Base-by-base conservation (phyloP, 371 early-diverging fungal species). In the Mucor irregularis region DNA sequence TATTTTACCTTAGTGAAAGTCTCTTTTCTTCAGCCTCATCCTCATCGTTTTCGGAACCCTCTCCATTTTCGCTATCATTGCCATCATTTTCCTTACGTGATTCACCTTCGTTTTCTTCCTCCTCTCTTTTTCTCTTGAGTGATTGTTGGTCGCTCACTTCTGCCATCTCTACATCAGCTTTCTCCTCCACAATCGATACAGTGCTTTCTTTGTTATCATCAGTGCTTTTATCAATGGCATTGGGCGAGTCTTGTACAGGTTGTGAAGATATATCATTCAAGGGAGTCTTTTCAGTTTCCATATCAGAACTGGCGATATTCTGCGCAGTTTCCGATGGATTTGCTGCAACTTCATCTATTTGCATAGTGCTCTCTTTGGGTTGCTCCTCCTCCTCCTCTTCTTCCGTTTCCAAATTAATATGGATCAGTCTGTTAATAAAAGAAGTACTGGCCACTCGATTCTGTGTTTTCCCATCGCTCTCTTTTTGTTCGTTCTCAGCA, bases 11-110 rank as follows among this genome's bases (percentile, higher is more conserved):
- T 37, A 82, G 58, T 5, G 77, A 73, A 1, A 78, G 61, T 45
- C 80, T 58, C 47, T 79, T 80, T 33, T 83, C 83, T 51, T 78
- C 73, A 4, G 57, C 64, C 31, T 63, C 71, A 43, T 71, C 60
- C 57, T 63, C 59, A 45, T 70, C 47, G 49, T 63, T 53, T 53
- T 78, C 57, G 60, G 39, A 26, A 28, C 40, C 17, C 0, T 63
- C 59, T 8, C 64, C 64, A 28, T 40, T 34, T 1, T 53, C 60
- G 19, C 21, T 55, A 29, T 49, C 55, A 11, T 55, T 37, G 5
- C 43, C 50, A 22, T 43, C 52, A 26, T 35, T 46, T 42, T 25
- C 37, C n/a, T n/a, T n/a, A n/a, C n/a, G n/a, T n/a, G n/a, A n/a
- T 44, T 33, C 45, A 24, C 17, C 14, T 5, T 42, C 34, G 24